Evolutionary conservation across 495 filamentous ascomycete genomes (phyloP), one percentile per base, ranked within the genome.

Genomic region (Penicillium argentinense): DNA sequence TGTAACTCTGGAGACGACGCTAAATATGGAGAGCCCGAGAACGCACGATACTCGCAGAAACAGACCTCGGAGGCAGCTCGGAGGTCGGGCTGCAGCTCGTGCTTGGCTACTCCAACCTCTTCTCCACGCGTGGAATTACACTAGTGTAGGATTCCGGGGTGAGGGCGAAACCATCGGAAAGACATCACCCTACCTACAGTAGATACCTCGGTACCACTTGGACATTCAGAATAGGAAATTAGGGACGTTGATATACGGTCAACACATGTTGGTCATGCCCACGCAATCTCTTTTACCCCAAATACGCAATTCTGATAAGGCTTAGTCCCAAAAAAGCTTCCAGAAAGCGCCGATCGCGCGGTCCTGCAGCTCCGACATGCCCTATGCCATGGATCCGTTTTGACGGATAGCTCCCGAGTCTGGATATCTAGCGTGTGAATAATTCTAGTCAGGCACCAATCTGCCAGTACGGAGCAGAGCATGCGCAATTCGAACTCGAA

Each of bases 351-450:
- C 19, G 50, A 47, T 44, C 39, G 5, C 26, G 44, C 39, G 44
- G 50, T 26, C 44, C 39, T 47, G 39, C 38, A 47, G 14, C n/a
- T 27, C 22, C n/a, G 29, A 21, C 33, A 36, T 18, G 33, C 17
- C 17, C 33, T 21, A 36, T 18, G 9, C 33, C 33, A 5, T 36
- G 33, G 33, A 19, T 36, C 33, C 17, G n/a, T n/a, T n/a, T n/a
- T n/a, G 16, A 19, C 33, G 33, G 33, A 36, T 53, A 53, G 49
- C 38, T 38, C 49, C 49, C 49, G 39, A 39, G 12, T 14, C 19
- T 24, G 14, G 24, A 16, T 26, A 14, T 38, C 24, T 47, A 47
- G 44, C 30, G 33, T 25, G 14, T 7, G 16, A 9, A 2, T 4
- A 38, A n/a, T n/a, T n/a, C n/a, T n/a, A n/a, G n/a, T n/a, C n/a